phyloP scores from a whole-genome alignment of 768 basidiomycete species.

The Tylopilus sp. region DNA sequence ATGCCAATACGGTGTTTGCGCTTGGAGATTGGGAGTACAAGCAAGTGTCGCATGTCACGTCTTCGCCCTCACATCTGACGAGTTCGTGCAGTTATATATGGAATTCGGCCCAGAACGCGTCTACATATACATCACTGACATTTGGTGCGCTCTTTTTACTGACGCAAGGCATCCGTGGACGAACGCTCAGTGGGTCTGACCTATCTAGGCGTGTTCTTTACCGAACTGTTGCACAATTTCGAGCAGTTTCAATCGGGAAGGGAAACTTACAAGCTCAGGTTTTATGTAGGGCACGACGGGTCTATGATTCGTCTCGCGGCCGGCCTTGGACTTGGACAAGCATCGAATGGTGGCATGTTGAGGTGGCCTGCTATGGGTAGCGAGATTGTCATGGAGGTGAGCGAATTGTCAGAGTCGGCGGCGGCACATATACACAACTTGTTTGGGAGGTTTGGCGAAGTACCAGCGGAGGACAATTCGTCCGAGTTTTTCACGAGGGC shows the following conservation, averaged over 20 bases:
- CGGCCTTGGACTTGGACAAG: slow-evolving; percentile 38
- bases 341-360: slow-evolving; percentile 22
- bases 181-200: neutral
- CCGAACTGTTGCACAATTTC: slow-evolving; percentile 42
- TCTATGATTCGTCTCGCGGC: slow-evolving; percentile 40
- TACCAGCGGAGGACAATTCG: slow-evolving; percentile 24
- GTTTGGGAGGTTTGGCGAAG: slow-evolving; percentile 39
- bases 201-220: slow-evolving; percentile 41
- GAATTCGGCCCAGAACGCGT: slow-evolving; percentile 43
- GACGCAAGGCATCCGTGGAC: neutral
- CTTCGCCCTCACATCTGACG: neutral
- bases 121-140: slow-evolving; percentile 41
- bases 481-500: slow-evolving; percentile 45
- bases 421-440: neutral
- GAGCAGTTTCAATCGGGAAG: slow-evolving; percentile 30
- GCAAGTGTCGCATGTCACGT: slow-evolving; percentile 23
- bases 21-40: slow-evolving; percentile 62
- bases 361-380: slow-evolving; percentile 49
- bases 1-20: slow-evolving; percentile 50
- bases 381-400: slow-evolving; percentile 45
- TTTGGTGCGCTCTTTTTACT: slow-evolving; percentile 35
- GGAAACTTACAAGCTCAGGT: slow-evolving; percentile 35
- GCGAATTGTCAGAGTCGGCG: slow-evolving; percentile 1
- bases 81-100: slow-evolving; percentile 41
- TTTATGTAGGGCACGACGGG: slow-evolving; percentile 49